Conservation (phyloP, 1,139 yeast genomes). For the Debaryomyces udenii region DNA sequence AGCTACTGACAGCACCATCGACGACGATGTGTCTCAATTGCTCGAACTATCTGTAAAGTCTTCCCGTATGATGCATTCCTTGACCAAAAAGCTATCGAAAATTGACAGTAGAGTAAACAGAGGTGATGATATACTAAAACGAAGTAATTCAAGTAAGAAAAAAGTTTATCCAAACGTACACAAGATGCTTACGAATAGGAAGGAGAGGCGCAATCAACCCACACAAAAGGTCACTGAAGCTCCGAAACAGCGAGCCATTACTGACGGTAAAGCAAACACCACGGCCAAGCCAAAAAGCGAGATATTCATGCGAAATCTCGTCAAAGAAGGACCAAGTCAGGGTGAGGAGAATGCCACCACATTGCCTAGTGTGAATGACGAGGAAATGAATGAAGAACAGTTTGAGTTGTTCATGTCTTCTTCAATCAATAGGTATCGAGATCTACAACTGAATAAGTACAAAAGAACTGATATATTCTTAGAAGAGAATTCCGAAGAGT, state of each 20-base stretch:
- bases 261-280: background rate
- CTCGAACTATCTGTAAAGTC: constrained; percentile 11
- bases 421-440: constrained; percentile 38
- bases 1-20: constrained; percentile 8
- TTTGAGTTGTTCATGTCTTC: constrained; percentile 42
- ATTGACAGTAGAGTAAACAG: constrained; percentile 12
- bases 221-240: background rate
- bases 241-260: background rate
- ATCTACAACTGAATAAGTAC: constrained; percentile 27
- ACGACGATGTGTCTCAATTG: constrained; percentile 10
- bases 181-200: constrained; percentile 1
- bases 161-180: constrained; percentile 8
- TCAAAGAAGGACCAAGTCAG: background rate
- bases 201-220: background rate
- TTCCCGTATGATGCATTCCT: constrained; percentile 8
- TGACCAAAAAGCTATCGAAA: constrained; percentile 6
- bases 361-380: constrained; percentile 3
- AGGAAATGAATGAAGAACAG: constrained; percentile 28
- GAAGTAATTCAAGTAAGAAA: constrained; percentile 1
- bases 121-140: constrained; percentile 3
- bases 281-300: background rate
- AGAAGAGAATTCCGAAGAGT: background rate
- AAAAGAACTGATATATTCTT: constrained; percentile 12
- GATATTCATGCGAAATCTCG: background rate
- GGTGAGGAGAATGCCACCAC: background rate